Base-by-base conservation (phyloP, 1,139 yeast species). In the Geotrichum siamense region DNA sequence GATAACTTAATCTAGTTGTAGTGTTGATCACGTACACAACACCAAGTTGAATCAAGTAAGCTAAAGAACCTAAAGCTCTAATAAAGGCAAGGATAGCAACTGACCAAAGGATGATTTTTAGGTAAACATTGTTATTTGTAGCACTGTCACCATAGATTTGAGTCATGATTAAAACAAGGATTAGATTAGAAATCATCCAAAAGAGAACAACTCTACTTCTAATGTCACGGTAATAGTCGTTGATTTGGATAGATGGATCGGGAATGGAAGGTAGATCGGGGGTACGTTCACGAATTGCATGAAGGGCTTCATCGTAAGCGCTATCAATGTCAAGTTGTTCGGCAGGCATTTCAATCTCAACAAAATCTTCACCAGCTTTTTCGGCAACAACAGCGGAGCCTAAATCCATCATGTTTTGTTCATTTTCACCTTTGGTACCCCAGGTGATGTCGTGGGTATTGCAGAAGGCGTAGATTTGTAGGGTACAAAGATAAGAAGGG, bases 351-450 rank as follows among this genome's bases (percentile, higher is more conserved):
- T 87, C 96, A 44, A 87, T 80, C 56, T 85, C 95, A 33, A 80
- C 82, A 45, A 79, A 69, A 50, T 75, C 66, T 49, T 69, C 68
- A 39, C 80, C 82, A 22, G 71, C 68, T 35, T 72, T 73, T 31
- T 72, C 73, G 53, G 69, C 73, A 44, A 73, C 75, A 22, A 74
- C 78, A 12, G 85, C 87, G 22, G 76, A 72, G 37, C 86, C 83
- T 44, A 80, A 66, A 45, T 74, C 78, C 55, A 78, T 78, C 37
- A 33, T 33, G 13, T 78, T 72, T 39, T 80, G 82, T 52, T 78
- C 77, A 53, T 82, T 83, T 51, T 89, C 95, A 53, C 96, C 96
- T 61, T 87, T 87, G 0, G 96, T 89, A 64, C 96, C 96, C 96
- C 96, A 89, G 0, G 95, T 82, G 43, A 87, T 94, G 70, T 87